Base-by-base conservation (phyloP, 2,329 filamentous ascomycete species). In the Sporothrix pseudoabietina region DNA sequence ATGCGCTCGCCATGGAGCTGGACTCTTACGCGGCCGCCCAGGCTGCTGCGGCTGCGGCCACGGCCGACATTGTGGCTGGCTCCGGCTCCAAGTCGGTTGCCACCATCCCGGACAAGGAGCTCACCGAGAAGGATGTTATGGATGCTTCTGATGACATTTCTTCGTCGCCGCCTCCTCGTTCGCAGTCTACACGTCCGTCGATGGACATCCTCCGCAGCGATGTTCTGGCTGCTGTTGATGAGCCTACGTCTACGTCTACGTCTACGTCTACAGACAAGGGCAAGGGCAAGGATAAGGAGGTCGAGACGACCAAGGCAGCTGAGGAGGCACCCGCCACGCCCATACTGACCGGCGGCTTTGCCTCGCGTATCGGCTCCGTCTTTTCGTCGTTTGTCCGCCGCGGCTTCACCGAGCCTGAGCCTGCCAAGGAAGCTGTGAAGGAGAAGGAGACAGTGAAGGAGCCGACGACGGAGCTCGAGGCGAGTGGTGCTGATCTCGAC, bases 1-100 rank as follows among this genome's bases (percentile, higher is more conserved):
- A 68, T n/a, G 71, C 68, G 1, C 61, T 76, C 71, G 69, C 75
- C 0, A 52, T 65, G 22, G 69, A 75, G 69, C 44, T 76, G 0
- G 72, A 73, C 30, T 69, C 69, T 10, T 75, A 74, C 30, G 49
- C 69, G 1, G 71, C 73, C 0, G 54, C 71, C 0, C 61, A 65
- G 54, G 71, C 72, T 1, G 74, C 68, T 16, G 26, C 39, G 16
- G 65, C 47, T 4, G 39, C 54, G 3, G 54, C 55, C 10, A 35
- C 35, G 7, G 26, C 26, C 26, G 26, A 26, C 26, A 52, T 22
- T 6, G 61, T 26, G 1, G 61, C 72, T n/a, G 61, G 39, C 19
- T 7, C 47, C 12, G 47, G 59, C 44, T 63, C 69, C 39, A 47
- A 57, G 22, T 55, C 71, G 52, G 52, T 22, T 12, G 47, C 30